Conservation (phyloP, 2,329 filamentous ascomycete genomes). For the Fusarium proliferatum region DNA sequence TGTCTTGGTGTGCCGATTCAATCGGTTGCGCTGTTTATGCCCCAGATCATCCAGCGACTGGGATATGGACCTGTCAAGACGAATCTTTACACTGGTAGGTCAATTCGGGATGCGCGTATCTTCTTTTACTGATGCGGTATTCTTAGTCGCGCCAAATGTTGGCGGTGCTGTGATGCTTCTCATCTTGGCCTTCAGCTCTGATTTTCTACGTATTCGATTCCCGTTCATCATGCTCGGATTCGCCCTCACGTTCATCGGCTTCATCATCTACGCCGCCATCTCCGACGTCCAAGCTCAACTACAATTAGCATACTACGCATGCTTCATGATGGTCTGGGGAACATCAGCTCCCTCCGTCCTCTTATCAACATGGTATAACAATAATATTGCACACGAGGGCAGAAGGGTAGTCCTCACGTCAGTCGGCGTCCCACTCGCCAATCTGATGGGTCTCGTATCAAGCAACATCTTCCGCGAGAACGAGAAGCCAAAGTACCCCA, state of each 20-base stretch:
- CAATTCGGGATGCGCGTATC: accelerated
- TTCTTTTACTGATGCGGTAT: accelerated
- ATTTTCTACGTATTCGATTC: slow-evolving; percentile 8
- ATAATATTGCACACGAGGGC: accelerated
- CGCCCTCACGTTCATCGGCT: background rate
- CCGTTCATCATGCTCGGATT: slow-evolving; percentile 16
- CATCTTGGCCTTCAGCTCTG: slow-evolving; percentile 10
- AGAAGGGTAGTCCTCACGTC: background rate
- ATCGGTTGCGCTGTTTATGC: slow-evolving; percentile 13
- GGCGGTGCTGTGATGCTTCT: slow-evolving; percentile 17
- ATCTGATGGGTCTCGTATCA: slow-evolving; percentile 65
- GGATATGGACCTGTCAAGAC: slow-evolving; percentile 13
- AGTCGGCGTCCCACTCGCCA: background rate
- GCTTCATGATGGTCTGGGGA: slow-evolving; percentile 27
- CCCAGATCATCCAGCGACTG: slow-evolving; percentile 10
- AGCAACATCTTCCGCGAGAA: slow-evolving; percentile 74
- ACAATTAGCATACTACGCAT: slow-evolving; percentile 1
- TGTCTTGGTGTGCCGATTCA: slow-evolving; percentile 15
- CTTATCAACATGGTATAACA: slow-evolving; percentile 16
- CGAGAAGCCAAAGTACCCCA: slow-evolving; percentile 74
- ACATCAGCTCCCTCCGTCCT: slow-evolving; percentile 2
- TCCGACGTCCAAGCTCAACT: slow-evolving; percentile 10
- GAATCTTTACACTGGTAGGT: slow-evolving; percentile 13
- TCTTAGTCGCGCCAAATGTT: background rate
- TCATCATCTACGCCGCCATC: slow-evolving; percentile 21